These are phyloP conservation scores for Carex scoparia DNA, from an alignment of 176 grass and related monocot species.

Conservation along the genomic window DNA sequence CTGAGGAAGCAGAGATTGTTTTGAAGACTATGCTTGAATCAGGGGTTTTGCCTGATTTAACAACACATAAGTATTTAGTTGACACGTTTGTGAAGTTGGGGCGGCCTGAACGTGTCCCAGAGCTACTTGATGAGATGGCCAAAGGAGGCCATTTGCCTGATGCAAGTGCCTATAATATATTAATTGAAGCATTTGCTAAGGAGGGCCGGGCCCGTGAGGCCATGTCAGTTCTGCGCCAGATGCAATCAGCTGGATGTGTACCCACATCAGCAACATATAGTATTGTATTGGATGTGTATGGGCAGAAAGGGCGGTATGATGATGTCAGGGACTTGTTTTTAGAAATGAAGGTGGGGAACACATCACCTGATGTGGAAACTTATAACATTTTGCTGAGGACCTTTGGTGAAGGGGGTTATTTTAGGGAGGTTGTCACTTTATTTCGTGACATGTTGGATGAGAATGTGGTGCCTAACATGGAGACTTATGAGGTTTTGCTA, in stretches of 20 bases:
- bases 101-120: constrained; percentile 42
- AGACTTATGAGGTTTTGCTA: constrained; percentile 83
- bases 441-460: constrained; percentile 70
- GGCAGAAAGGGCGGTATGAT: constrained; percentile 62
- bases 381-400: constrained; percentile 88
- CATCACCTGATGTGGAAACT: constrained; percentile 65
- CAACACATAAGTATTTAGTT: constrained; percentile 63
- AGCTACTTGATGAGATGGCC: constrained; percentile 67
- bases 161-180: constrained; percentile 59
- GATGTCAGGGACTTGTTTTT: constrained; percentile 79
- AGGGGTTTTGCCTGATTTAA: constrained; percentile 50
- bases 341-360: constrained; percentile 73
- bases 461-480: constrained; percentile 69
- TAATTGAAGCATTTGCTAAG: constrained; percentile 69
- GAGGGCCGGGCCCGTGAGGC: constrained; percentile 59
- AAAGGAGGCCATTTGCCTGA: constrained; percentile 50
- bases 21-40: constrained; percentile 82
- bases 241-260: constrained; percentile 73
- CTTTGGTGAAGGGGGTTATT: constrained; percentile 84
- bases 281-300: constrained; percentile 74
- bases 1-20: constrained; percentile 86
- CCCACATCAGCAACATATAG: constrained; percentile 74
- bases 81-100: constrained; percentile 52
- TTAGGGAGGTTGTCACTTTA: constrained; percentile 86
- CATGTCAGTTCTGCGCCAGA: constrained; percentile 60